Percentiles rank a stretch among this genome's conserved stretches.
Evolutionary conservation across 148 eudicot species (phyloP).

Genomic region (Linanthus parryae): DNA sequence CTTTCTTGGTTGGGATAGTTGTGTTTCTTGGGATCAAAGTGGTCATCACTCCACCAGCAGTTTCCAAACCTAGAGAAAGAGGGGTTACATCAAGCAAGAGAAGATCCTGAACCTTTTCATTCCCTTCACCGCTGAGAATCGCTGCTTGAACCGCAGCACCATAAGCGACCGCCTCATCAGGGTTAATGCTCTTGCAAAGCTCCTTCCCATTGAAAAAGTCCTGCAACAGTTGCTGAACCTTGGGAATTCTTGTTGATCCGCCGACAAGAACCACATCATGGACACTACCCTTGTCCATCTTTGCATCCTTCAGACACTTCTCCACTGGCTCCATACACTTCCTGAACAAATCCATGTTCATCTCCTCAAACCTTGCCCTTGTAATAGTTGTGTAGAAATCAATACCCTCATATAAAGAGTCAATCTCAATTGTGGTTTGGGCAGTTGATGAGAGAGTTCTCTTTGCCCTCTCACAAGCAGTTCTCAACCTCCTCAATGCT

Average conservation of each 20-base stretch:
- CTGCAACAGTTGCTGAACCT: slow-evolving; percentile 36
- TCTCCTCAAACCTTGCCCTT: slow-evolving; percentile 40
- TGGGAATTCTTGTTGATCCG: slow-evolving; percentile 42
- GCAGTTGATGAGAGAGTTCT: slow-evolving; percentile 44
- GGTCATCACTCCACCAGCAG: slow-evolving; percentile 42
- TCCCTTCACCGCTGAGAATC: slow-evolving; percentile 40
- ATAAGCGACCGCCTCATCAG: slow-evolving; percentile 46
- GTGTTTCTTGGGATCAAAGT: slow-evolving; percentile 36
- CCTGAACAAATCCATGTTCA: slow-evolving; percentile 40
- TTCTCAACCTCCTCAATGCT: slow-evolving; percentile 39
- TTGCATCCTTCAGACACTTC: slow-evolving; percentile 43
- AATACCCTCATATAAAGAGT: slow-evolving; percentile 37
- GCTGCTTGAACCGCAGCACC: slow-evolving; percentile 51
- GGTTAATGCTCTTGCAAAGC: slow-evolving; percentile 47
- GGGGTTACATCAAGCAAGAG: slow-evolving; percentile 36
- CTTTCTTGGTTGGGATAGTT: slow-evolving; percentile 40
- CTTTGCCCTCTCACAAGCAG: slow-evolving; percentile 42
- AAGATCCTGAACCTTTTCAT: slow-evolving; percentile 40
- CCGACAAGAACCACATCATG: slow-evolving; percentile 45
- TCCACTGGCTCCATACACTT: slow-evolving; percentile 45
- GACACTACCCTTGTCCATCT: slow-evolving; percentile 34
- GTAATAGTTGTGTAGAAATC: slow-evolving; percentile 43
- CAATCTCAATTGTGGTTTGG: slow-evolving; percentile 40
- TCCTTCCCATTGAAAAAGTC: slow-evolving; percentile 43
- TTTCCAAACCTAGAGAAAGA: slow-evolving; percentile 38